phyloP scores from a whole-genome alignment of 2,329 filamentous ascomycete species.

The Aureobasidium musti region DNA sequence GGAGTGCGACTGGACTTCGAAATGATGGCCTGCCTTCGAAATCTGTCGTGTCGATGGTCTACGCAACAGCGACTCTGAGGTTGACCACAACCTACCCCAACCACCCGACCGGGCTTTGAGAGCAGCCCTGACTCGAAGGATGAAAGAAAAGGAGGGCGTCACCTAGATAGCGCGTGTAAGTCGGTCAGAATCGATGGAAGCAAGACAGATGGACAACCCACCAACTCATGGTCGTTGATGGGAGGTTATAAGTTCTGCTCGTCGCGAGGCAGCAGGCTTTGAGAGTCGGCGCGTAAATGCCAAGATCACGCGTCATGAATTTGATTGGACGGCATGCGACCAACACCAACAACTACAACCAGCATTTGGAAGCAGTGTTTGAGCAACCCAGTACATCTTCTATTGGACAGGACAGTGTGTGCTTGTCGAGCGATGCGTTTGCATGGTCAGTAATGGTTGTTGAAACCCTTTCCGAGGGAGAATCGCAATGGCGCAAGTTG shows the following conservation, averaged over 20 bases:
- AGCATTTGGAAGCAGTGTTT: background rate
- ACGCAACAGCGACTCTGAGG: conserved; percentile 6
- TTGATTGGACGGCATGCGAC: background rate
- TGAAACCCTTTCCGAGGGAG: background rate
- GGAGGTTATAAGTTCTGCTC: background rate
- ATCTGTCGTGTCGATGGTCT: background rate
- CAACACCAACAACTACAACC: background rate
- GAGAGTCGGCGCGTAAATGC: background rate
- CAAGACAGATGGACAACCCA: background rate
- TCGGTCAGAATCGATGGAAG: background rate
- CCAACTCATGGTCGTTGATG: background rate
- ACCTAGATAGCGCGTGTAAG: conserved; percentile 3
- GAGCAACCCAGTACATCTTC: background rate
- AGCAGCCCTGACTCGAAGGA: conserved; percentile 14
- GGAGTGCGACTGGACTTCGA: background rate
- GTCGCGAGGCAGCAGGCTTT: conserved; percentile 11
- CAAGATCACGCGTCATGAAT: conserved; percentile 13
- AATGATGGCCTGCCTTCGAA: conserved; percentile 19
- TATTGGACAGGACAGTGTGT: background rate
- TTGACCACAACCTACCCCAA: conserved; percentile 1
- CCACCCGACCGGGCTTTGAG: conserved; percentile 10
- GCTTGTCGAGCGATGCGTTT: background rate
- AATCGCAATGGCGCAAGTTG: background rate
- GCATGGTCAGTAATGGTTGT: background rate
- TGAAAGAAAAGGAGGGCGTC: background rate